Percentiles rank a stretch among this genome's conserved stretches.
These are phyloP conservation scores for Talaromyces ruber DNA, from an alignment of 495 filamentous ascomycete species.

Conservation along the genomic window DNA sequence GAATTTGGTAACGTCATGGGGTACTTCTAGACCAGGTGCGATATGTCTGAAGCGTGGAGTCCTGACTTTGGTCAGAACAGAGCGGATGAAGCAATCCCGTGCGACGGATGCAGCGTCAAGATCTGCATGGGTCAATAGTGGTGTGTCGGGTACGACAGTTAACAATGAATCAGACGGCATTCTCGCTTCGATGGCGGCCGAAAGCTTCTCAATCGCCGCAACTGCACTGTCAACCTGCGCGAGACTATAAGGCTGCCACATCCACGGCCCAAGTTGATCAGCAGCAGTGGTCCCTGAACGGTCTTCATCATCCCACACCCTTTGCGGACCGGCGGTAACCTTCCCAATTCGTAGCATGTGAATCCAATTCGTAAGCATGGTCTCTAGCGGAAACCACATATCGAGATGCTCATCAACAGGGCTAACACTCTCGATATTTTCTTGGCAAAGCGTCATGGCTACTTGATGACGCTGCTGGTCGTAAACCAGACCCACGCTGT, in stretches of 20 bases:
- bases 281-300: not conserved
- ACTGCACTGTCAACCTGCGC: conserved; percentile 13
- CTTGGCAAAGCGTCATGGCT: conserved; percentile 8
- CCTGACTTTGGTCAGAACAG: conserved; percentile 18
- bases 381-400: conserved; percentile 31
- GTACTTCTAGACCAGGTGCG: conserved; percentile 25
- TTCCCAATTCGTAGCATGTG: conserved; percentile 21
- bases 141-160: not conserved
- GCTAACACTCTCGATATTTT: conserved; percentile 8
- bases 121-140: conserved; percentile 13
- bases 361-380: conserved; percentile 29
- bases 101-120: conserved; percentile 23
- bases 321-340: not conserved
- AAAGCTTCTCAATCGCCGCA: conserved; percentile 11
- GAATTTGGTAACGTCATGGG: conserved; percentile 16
- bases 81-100: conserved; percentile 20
- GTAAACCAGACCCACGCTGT: conserved; percentile 14
- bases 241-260: conserved; percentile 12
- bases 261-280: conserved; percentile 8
- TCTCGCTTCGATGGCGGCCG: conserved; percentile 10
- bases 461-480: conserved; percentile 12
- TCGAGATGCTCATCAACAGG: conserved; percentile 13
- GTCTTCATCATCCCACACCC: not conserved
- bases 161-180: conserved; percentile 10
- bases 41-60: conserved; percentile 24